Percentiles rank a stretch among this genome's conserved stretches.
Evolutionary conservation across 2,329 filamentous ascomycete species (phyloP).

Genomic region (Phialophora verrucosa): DNA sequence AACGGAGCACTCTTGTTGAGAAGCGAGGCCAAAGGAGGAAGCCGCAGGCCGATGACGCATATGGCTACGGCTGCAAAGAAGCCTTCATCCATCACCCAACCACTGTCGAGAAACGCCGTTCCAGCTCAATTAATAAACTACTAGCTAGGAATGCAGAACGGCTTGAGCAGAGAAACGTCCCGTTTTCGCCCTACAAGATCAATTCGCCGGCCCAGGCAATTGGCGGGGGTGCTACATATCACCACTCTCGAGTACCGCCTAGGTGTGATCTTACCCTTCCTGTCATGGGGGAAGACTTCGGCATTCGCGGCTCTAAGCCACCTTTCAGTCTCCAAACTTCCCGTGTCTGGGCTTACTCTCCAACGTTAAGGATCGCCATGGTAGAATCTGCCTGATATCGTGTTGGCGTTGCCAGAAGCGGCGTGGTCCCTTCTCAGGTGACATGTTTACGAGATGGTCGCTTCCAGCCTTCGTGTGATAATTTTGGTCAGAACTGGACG

Average conservation of each 20-base stretch:
- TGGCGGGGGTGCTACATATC: not conserved
- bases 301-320: not conserved
- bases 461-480: not conserved
- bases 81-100: conserved; percentile 1
- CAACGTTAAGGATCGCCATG: not conserved
- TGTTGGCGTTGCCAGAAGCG: not conserved
- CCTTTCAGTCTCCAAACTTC: not conserved
- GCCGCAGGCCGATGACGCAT: not conserved
- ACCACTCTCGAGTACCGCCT: not conserved
- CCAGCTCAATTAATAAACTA: not conserved
- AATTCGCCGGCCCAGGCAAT: not conserved
- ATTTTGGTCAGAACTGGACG: not conserved
- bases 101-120: not conserved
- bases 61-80: conserved; percentile 2
- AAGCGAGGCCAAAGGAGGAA: conserved; percentile 3
- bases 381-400: conserved; percentile 20
- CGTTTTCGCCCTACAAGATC: not conserved
- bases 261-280: not conserved
- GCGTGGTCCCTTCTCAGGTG: not conserved
- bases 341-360: conserved; percentile 7
- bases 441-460: not conserved
- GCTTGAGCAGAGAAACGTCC: not conserved
- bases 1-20: conserved; percentile 3
- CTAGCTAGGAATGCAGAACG: not conserved
- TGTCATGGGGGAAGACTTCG: not conserved